These are phyloP conservation scores for Tephrocybe rancida DNA, from an alignment of 768 basidiomycete species.

Conservation along the genomic window DNA sequence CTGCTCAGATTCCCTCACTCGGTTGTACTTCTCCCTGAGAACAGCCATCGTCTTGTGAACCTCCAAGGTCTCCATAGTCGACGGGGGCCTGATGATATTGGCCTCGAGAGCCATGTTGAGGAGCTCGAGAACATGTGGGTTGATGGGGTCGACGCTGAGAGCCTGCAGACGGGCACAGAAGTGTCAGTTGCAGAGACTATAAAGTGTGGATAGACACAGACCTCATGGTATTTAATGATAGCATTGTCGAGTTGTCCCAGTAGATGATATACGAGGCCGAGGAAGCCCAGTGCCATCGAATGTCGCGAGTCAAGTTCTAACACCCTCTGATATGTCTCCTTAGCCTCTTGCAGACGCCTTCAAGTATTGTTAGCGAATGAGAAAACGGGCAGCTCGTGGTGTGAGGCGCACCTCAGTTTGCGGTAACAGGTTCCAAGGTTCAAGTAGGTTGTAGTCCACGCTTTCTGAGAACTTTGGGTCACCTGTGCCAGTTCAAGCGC, in stretches of 20 bases:
- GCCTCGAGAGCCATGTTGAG: constrained; percentile 78
- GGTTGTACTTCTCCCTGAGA: constrained; percentile 19
- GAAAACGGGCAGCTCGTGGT: background rate
- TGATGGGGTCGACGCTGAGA: constrained; percentile 81
- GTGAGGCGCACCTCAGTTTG: constrained; percentile 64
- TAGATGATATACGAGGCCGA: constrained; percentile 88
- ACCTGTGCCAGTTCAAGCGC: constrained; percentile 83
- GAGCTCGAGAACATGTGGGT: constrained; percentile 78
- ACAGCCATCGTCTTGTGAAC: background rate
- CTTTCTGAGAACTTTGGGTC: constrained; percentile 80
- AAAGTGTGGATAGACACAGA: constrained; percentile 31
- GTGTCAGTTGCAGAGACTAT: background rate
- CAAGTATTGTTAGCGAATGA: constrained; percentile 1
- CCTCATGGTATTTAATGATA: constrained; percentile 92
- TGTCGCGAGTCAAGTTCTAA: constrained; percentile 87
- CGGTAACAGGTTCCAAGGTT: constrained; percentile 92
- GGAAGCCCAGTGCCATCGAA: constrained; percentile 77
- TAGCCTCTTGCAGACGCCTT: constrained; percentile 66
- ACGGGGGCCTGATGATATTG: constrained; percentile 23
- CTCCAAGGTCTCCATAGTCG: constrained; percentile 24
- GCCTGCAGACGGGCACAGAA: constrained; percentile 44
- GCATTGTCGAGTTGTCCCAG: constrained; percentile 74
- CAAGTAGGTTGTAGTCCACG: constrained; percentile 89
- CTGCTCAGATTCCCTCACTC: constrained; percentile 21
- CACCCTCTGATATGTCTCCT: constrained; percentile 73